These are phyloP conservation scores for Epithemia pelagica DNA, from an alignment of 108 stramenopile species.

Conservation along the genomic window DNA sequence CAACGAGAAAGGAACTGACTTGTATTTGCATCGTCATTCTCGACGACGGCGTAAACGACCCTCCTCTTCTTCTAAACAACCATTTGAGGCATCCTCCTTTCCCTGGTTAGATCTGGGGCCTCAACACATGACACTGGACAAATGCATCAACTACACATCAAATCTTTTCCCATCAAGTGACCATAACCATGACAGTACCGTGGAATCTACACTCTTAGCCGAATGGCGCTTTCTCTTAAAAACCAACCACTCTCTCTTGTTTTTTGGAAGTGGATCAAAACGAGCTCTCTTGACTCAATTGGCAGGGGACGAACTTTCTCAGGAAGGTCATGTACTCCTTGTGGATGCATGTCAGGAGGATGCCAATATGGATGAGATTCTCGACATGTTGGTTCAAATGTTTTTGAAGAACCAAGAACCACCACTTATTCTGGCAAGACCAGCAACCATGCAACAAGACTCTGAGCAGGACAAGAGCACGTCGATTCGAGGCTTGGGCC, in stretches of 20 bases:
- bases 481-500: neutral
- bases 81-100: neutral
- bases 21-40: neutral
- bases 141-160: neutral
- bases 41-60: neutral
- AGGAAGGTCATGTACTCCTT: conserved; percentile 30
- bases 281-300: conserved; percentile 43
- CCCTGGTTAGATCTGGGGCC: neutral
- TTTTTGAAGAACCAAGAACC: conserved; percentile 37
- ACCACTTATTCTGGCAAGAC: neutral
- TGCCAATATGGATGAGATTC: conserved; percentile 35
- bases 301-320: conserved; percentile 20
- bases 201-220: conserved; percentile 19
- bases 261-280: conserved; percentile 75
- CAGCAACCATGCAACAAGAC: neutral
- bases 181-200: neutral
- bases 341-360: conserved; percentile 31
- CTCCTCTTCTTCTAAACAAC: neutral
- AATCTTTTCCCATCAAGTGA: neutral
- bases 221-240: conserved; percentile 61
- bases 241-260: conserved; percentile 62
- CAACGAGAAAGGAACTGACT: neutral
- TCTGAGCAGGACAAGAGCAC: neutral
- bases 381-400: conserved; percentile 37
- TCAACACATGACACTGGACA: neutral